Conservation (phyloP, 768 basidiomycete species). For the Suillus spraguei region DNA sequence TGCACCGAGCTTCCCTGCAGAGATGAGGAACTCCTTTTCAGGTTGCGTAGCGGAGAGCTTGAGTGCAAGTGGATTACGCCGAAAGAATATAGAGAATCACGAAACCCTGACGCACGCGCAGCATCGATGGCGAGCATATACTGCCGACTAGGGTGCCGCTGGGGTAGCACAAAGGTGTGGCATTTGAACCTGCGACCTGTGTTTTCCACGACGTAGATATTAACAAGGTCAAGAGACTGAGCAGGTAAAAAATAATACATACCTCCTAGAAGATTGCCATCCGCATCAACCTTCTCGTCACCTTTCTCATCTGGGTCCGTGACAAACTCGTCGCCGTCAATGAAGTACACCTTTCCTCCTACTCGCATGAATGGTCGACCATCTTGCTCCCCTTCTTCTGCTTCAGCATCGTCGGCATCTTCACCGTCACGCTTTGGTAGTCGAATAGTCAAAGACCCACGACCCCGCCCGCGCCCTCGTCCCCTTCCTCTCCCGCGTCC, state of each 20-base stretch:
- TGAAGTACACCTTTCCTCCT: constrained; percentile 71
- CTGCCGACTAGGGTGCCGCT: constrained; percentile 77
- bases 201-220: constrained; percentile 4
- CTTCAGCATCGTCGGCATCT: constrained; percentile 45
- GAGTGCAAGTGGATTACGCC: constrained; percentile 85
- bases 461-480: constrained; percentile 41
- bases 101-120: constrained; percentile 92
- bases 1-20: constrained; percentile 82
- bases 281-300: constrained; percentile 86
- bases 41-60: constrained; percentile 88
- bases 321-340: constrained; percentile 89
- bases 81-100: constrained; percentile 97
- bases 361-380: constrained; percentile 77
- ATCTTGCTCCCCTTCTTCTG: constrained; percentile 39
- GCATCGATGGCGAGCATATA: constrained; percentile 99
- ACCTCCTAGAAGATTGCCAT: constrained; percentile 88
- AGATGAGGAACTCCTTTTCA: constrained; percentile 93
- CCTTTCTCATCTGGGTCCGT: constrained; percentile 85
- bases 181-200: constrained; percentile 89
- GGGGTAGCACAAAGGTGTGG: constrained; percentile 83
- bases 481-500: constrained; percentile 43
- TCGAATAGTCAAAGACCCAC: constrained; percentile 31
- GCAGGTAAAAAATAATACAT: constrained; percentile 27
- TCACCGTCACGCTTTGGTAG: constrained; percentile 31
- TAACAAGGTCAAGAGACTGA: not conserved